These are phyloP conservation scores for Mucor sp. DNA, from an alignment of 371 early-diverging fungal genomes.

Conservation along the genomic window DNA sequence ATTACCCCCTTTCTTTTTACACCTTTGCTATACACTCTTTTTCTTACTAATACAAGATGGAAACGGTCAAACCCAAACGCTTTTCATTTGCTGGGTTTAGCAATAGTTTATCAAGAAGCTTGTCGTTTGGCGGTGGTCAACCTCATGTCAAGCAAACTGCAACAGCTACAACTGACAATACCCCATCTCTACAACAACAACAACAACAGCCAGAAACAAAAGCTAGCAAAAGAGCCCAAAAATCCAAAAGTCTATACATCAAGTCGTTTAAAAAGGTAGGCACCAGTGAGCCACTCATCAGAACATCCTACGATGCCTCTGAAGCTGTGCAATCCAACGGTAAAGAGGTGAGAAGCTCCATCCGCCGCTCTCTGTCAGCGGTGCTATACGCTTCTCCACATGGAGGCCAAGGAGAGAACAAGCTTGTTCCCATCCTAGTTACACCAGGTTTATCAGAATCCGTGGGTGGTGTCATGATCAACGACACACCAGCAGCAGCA, in stretches of 20 bases:
- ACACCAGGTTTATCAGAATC: slow-evolving; percentile 38
- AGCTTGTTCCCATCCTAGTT: slow-evolving; percentile 41
- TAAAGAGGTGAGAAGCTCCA: slow-evolving; percentile 36
- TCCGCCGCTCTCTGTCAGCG: slow-evolving; percentile 41
- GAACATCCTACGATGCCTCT: slow-evolving; percentile 25
- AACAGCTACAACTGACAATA: background rate
- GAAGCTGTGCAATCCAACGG: slow-evolving; percentile 33
- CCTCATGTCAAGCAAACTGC: background rate
- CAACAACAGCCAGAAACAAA: background rate
- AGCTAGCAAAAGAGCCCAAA: slow-evolving; percentile 27
- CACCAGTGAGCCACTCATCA: background rate
- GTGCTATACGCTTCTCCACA: slow-evolving; percentile 45
- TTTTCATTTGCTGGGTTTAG: slow-evolving; percentile 42
- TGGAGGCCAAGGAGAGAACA: slow-evolving; percentile 1
- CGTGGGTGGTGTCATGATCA: slow-evolving; percentile 33
- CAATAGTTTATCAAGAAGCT: slow-evolving; percentile 21
- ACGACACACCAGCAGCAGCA: slow-evolving; percentile 11
- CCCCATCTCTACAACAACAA: background rate
- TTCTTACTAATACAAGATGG: slow-evolving; percentile 9
- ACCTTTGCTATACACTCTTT: background rate
- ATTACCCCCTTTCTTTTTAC: background rate
- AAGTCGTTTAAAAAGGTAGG: slow-evolving; percentile 32
- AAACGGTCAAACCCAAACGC: slow-evolving; percentile 30
- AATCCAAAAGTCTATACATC: slow-evolving; percentile 40
- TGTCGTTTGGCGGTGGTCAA: slow-evolving; percentile 11